Conservation (phyloP, 2,329 filamentous ascomycete genomes). For the Xylaria sp. region DNA sequence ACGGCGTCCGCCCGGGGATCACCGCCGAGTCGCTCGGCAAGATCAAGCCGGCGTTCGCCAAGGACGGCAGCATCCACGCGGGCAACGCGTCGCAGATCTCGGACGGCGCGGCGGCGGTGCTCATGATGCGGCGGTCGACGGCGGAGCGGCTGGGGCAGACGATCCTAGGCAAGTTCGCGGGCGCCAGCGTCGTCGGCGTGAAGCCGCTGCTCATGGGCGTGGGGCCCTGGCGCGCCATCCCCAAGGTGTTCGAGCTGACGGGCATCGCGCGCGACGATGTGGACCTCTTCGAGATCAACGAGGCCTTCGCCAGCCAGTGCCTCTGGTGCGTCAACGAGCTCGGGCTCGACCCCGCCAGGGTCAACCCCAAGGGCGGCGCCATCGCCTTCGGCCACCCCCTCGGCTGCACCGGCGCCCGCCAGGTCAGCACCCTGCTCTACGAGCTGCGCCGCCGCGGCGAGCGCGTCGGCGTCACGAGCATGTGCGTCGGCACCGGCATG, state of each 20-base stretch:
- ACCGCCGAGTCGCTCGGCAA: constrained; percentile 88
- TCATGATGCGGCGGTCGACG: constrained; percentile 92
- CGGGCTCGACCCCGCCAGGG: constrained; percentile 78
- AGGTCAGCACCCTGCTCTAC: constrained; percentile 89
- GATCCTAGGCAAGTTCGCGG: constrained; percentile 90
- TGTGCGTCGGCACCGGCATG: constrained; percentile 98
- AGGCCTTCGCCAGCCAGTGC: constrained; percentile 95
- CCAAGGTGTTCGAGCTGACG: constrained; percentile 84
- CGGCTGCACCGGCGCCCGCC: constrained; percentile 90
- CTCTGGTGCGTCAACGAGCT: constrained; percentile 92
- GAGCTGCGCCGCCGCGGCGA: constrained; percentile 83
- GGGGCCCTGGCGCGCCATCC: constrained; percentile 94
- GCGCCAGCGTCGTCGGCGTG: constrained; percentile 83
- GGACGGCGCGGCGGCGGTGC: constrained; percentile 91
- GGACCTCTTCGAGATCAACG: constrained; percentile 98
- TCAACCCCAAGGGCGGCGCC: constrained; percentile 96
- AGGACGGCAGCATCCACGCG: constrained; percentile 91
- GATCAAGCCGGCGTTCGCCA: constrained; percentile 87
- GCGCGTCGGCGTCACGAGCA: constrained; percentile 88
- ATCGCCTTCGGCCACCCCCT: constrained; percentile 96
- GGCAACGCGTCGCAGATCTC: constrained; percentile 96
- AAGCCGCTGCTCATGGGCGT: constrained; percentile 94
- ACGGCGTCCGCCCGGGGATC: constrained; percentile 83
- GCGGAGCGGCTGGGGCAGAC: constrained; percentile 85
- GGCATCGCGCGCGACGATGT: constrained; percentile 87